Conservation (phyloP, 108 stramenopile species). For the Cyclotella cryptica region DNA sequence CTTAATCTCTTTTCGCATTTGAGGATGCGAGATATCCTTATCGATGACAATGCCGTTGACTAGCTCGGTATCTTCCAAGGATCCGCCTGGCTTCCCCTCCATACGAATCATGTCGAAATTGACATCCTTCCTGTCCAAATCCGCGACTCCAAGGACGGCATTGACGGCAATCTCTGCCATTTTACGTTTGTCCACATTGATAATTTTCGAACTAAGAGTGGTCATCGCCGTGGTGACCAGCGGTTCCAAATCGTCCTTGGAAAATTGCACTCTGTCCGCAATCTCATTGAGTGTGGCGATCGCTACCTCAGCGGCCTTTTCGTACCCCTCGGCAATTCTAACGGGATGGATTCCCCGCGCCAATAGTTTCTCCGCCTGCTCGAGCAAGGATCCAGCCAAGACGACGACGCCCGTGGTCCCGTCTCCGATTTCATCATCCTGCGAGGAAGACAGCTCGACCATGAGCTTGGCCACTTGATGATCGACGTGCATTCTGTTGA, state of each 20-base stretch:
- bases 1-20: conserved; percentile 93
- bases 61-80: conserved; percentile 96
- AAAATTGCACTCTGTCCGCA: conserved; percentile 90
- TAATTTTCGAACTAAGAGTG: conserved; percentile 95
- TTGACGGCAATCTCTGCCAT: conserved; percentile 98
- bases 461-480: conserved; percentile 97
- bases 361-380: conserved; percentile 96
- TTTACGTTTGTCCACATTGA: conserved; percentile 93
- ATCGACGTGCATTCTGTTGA: conserved; percentile 94
- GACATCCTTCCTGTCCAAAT: conserved; percentile 96
- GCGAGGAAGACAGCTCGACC: conserved; percentile 95
- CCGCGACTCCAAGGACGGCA: conserved; percentile 96
- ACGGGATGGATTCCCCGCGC: conserved; percentile 97
- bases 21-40: conserved; percentile 98
- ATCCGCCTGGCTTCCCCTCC: conserved; percentile 99
- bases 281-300: conserved; percentile 86
- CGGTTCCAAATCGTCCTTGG: conserved; percentile 86
- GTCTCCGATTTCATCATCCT: conserved; percentile 99
- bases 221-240: conserved; percentile 96
- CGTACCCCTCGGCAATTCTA: conserved; percentile 97
- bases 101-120: conserved; percentile 99
- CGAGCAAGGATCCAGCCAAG: conserved; percentile 96
- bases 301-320: conserved; percentile 94
- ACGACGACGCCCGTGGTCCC: conserved; percentile 99
- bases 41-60: conserved; percentile 98